phyloP scores from a whole-genome alignment of 1,284 basidiomycete genomes.

The Earliella scabrosa region DNA sequence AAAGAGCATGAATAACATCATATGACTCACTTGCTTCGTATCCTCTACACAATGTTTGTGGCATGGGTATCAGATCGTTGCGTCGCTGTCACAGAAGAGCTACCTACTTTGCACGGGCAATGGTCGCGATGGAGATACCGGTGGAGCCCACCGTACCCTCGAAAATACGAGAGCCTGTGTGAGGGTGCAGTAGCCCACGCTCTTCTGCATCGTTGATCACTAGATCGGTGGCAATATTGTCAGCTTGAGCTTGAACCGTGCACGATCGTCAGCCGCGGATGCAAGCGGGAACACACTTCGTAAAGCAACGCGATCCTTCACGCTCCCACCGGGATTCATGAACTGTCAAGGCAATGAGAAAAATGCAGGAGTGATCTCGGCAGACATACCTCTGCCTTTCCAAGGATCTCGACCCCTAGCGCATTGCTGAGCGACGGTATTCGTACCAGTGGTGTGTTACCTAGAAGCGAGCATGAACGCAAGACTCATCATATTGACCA shows the following conservation, averaged over 20 bases:
- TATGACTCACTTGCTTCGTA: constrained; percentile 70
- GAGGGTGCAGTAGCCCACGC: constrained; percentile 80
- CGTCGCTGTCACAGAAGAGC: no score
- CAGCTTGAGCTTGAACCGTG: no score
- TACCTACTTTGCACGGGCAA: constrained; percentile 86
- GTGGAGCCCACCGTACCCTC: constrained; percentile 98
- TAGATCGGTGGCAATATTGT: no score
- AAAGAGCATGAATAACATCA: neutral
- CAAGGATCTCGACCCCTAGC: constrained; percentile 92
- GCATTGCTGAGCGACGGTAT: constrained; percentile 92
- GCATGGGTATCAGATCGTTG: neutral
- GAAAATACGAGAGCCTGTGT: constrained; percentile 93
- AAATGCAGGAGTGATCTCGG: neutral
- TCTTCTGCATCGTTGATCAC: constrained; percentile 95
- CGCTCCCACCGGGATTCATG: constrained; percentile 95
- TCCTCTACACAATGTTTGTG: constrained; percentile 51
- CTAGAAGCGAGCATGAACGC: constrained; percentile 42
- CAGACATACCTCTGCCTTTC: constrained; percentile 87
- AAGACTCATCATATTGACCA: neutral
- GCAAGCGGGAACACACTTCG: constrained; percentile 59
- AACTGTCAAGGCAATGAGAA: constrained; percentile 53
- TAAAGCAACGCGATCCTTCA: constrained; percentile 96
- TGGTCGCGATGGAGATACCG: constrained; percentile 94
- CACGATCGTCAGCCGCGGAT: neutral
- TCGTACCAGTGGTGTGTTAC: constrained; percentile 92